Evolutionary conservation across 495 filamentous ascomycete species (phyloP).

Genomic region (Mytilinidion resinicola): DNA sequence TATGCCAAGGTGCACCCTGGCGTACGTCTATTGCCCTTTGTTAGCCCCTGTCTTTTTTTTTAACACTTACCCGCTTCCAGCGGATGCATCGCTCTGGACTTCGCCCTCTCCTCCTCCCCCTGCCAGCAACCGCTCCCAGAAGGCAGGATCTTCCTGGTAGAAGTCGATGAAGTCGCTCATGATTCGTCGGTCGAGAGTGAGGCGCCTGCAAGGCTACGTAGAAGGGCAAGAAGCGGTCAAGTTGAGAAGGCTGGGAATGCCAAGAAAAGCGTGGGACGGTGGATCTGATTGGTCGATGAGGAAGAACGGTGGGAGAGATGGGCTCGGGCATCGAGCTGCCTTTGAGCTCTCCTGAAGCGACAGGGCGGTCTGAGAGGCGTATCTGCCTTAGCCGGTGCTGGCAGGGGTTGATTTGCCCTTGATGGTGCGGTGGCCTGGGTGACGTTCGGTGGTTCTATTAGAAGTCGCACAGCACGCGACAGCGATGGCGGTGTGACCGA

Average conservation of each 20-base stretch:
- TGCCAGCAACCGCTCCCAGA: not conserved
- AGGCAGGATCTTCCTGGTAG: not conserved
- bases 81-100: not conserved
- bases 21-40: constrained; percentile 5
- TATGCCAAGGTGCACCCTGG: not conserved
- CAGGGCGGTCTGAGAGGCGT: not conserved
- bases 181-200: not conserved
- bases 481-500: too few species aligned
- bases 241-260: constrained; percentile 18
- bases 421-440: too few species aligned
- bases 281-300: constrained; percentile 1
- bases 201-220: constrained; percentile 11
- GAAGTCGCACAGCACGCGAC: too few species aligned
- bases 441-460: too few species aligned
- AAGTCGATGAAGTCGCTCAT: constrained; percentile 6
- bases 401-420: constrained; percentile 1
- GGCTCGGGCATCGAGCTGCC: not conserved
- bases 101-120: not conserved
- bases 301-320: not conserved
- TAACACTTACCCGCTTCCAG: constrained; percentile 13
- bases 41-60: constrained; percentile 29
- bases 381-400: not conserved
- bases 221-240: constrained; percentile 8
- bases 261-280: not conserved
- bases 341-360: not conserved